phyloP scores from a whole-genome alignment of 306 rosid species.

The Arachis hypogaea region DNA sequence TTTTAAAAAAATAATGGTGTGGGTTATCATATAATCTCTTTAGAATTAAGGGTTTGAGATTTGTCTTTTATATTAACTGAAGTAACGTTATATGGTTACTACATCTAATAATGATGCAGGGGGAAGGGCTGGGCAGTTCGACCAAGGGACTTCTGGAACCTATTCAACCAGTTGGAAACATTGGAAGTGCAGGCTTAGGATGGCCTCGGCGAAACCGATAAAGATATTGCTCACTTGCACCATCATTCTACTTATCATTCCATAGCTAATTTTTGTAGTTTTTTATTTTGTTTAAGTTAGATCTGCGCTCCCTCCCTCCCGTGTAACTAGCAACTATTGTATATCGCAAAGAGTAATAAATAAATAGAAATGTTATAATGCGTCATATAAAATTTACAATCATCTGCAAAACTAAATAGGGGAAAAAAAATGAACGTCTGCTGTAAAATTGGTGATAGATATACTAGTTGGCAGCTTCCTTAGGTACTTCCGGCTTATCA shows the following conservation, averaged over 20 bases:
- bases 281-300: background rate
- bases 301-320: background rate
- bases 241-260: background rate
- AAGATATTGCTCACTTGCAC: background rate
- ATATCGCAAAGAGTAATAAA: background rate
- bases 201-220: constrained; percentile 52
- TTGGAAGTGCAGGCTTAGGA: constrained; percentile 85
- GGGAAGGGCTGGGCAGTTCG: constrained; percentile 81
- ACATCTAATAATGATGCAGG: constrained; percentile 50
- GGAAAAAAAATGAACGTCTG: background rate
- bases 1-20: too few species aligned
- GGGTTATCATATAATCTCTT: too few species aligned
- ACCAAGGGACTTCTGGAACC: constrained; percentile 76
- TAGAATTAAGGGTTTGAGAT: background rate
- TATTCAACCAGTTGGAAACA: constrained; percentile 66
- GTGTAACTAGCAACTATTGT: background rate
- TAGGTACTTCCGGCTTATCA: constrained; percentile 39
- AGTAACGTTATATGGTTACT: background rate
- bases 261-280: background rate
- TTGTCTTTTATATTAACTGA: background rate
- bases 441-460: constrained; percentile 32
- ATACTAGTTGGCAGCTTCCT: constrained; percentile 44
- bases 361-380: background rate
- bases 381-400: constrained; percentile 32
- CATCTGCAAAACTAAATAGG: background rate